A percentile compares a stretch with the other conserved stretches of the same genome.
Evolutionary conservation across 495 filamentous ascomycete genomes (phyloP).

Genomic region (Penicillium macrosclerotiorum): DNA sequence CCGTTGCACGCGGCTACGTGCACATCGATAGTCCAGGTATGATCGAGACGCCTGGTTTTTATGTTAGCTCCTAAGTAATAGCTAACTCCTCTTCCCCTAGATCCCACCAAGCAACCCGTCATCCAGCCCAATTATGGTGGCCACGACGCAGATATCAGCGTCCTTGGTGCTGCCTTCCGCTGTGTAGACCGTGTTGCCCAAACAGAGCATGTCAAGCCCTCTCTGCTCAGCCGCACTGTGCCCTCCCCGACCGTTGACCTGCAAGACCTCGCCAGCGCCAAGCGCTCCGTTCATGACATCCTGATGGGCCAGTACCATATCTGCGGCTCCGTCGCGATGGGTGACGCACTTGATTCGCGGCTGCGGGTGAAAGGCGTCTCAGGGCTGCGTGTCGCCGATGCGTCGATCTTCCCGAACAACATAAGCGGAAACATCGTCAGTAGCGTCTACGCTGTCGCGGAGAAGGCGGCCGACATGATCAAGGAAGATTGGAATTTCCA

Average conservation of each 20-base stretch:
- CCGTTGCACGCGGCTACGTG: slow-evolving; percentile 53
- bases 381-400: slow-evolving; percentile 52
- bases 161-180: slow-evolving; percentile 30
- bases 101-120: slow-evolving; percentile 18
- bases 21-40: slow-evolving; percentile 44
- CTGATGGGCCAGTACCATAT: slow-evolving; percentile 22
- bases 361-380: slow-evolving; percentile 48
- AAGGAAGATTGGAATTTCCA: slow-evolving; percentile 33
- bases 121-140: slow-evolving; percentile 31
- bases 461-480: slow-evolving; percentile 54
- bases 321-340: slow-evolving; percentile 56
- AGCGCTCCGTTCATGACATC: slow-evolving; percentile 15
- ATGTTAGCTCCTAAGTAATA: too few species aligned
- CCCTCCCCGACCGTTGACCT: slow-evolving; percentile 20
- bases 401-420: slow-evolving; percentile 48
- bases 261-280: slow-evolving; percentile 15
- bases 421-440: slow-evolving; percentile 47
- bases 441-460: slow-evolving; percentile 55
- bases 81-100: background rate
- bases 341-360: slow-evolving; percentile 49
- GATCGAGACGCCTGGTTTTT: too few species aligned
- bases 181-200: slow-evolving; percentile 23
- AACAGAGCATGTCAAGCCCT: slow-evolving; percentile 16
- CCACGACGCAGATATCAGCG: slow-evolving; percentile 36
- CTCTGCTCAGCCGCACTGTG: slow-evolving; percentile 12